A percentile compares a stretch with the other conserved stretches of the same genome.
Evolutionary conservation across 2,329 filamentous ascomycete species (phyloP).

Genomic region (Fusarium palustre): DNA sequence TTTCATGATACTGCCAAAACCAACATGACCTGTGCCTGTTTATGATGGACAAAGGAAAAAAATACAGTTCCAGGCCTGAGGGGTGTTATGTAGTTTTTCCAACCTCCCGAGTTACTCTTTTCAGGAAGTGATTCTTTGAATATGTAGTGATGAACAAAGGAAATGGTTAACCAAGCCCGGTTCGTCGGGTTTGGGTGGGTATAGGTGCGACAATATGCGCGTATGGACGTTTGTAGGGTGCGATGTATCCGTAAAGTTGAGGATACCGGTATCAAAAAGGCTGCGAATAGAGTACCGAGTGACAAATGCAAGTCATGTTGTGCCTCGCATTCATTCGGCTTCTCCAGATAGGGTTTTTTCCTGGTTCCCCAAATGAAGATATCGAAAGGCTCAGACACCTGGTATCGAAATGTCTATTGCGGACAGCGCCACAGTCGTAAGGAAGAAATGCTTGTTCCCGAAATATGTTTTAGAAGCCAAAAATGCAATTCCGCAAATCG

Average conservation of each 20-base stretch:
- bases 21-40: constrained; percentile 34
- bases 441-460: constrained; percentile 30
- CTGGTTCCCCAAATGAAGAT: constrained; percentile 16
- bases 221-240: constrained; percentile 25
- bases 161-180: constrained; percentile 32
- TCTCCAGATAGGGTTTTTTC: constrained; percentile 15
- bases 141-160: constrained; percentile 45
- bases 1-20: constrained; percentile 42
- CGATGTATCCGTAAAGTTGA: constrained; percentile 35
- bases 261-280: constrained; percentile 46
- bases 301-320: constrained; percentile 29
- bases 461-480: constrained; percentile 43
- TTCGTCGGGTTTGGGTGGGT: constrained; percentile 37
- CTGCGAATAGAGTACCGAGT: constrained; percentile 37
- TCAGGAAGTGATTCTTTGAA: constrained; percentile 34
- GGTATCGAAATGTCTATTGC: constrained; percentile 38
- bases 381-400: constrained; percentile 40
- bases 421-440: constrained; percentile 36
- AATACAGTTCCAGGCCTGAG: constrained; percentile 38
- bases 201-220: constrained; percentile 48
- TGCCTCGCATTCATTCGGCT: constrained; percentile 20
- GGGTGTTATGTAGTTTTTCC: constrained; percentile 41
- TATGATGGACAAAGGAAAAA: constrained; percentile 22
- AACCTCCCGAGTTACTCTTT: constrained; percentile 28
- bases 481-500: constrained; percentile 35